Conservation (phyloP, 208 protist species). For the Vickermania spadyakhi region DNA sequence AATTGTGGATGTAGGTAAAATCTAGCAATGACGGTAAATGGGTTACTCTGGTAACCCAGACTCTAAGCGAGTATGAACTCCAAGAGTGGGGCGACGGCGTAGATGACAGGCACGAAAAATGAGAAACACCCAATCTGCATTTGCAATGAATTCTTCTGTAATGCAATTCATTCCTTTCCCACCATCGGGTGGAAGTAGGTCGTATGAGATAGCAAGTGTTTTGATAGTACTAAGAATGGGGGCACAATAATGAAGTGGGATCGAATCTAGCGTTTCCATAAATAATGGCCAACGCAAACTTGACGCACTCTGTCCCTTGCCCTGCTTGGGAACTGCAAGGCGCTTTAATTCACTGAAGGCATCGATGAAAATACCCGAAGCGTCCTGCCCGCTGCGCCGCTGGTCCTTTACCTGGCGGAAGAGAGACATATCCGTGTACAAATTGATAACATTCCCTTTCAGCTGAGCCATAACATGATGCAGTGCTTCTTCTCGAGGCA, state of each 20-base stretch:
- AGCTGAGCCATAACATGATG: conserved; percentile 75
- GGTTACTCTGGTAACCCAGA: neutral
- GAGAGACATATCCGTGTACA: conserved; percentile 77
- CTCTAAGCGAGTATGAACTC: conserved; percentile 46
- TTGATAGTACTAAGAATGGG: conserved; percentile 71
- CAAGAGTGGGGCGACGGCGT: conserved; percentile 52
- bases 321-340: conserved; percentile 31
- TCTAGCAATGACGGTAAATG: too few species aligned
- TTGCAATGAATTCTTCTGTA: conserved; percentile 65
- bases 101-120: conserved; percentile 64
- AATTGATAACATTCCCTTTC: conserved; percentile 80
- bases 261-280: conserved; percentile 46
- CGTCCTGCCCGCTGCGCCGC: conserved; percentile 32
- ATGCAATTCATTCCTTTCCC: conserved; percentile 27
- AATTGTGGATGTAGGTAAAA: too few species aligned
- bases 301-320: conserved; percentile 10
- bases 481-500: conserved; percentile 49
- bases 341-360: conserved; percentile 75
- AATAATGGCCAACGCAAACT: conserved; percentile 56
- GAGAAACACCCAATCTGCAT: conserved; percentile 79
- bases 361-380: conserved; percentile 69
- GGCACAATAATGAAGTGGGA: conserved; percentile 70
- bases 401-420: conserved; percentile 74
- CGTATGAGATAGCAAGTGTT: conserved; percentile 69
- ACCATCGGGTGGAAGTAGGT: conserved; percentile 54